These are phyloP conservation scores for Populus tremula DNA, from an alignment of 345 rosid genomes.

Conservation along the genomic window DNA sequence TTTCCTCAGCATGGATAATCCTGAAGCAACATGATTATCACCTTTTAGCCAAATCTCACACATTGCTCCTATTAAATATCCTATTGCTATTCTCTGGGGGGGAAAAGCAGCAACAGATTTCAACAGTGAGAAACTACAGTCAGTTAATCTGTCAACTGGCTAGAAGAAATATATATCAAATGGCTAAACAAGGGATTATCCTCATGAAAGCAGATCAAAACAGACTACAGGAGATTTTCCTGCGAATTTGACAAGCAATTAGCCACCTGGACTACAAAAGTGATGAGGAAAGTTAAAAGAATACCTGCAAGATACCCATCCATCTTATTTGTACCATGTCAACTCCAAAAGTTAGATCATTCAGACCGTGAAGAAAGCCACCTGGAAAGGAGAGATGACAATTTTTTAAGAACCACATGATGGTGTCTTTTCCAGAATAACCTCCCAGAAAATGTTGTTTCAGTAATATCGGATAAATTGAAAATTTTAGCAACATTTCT, in stretches of 20 bases:
- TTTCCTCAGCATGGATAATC: slow-evolving; percentile 41
- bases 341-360: slow-evolving; percentile 60
- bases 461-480: neutral
- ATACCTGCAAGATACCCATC: slow-evolving; percentile 84
- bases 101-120: neutral
- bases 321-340: slow-evolving; percentile 55
- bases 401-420: slow-evolving; percentile 6
- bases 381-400: slow-evolving; percentile 40
- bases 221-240: neutral
- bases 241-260: neutral
- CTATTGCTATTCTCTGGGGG: slow-evolving; percentile 74
- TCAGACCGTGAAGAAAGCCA: slow-evolving; percentile 73
- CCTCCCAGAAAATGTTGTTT: neutral
- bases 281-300: neutral
- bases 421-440: neutral
- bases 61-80: slow-evolving; percentile 60
- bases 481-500: neutral
- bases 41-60: slow-evolving; percentile 88
- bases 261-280: neutral
- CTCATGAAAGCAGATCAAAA: neutral
- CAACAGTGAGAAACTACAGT: neutral
- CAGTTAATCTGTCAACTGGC: neutral
- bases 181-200: neutral
- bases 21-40: slow-evolving; percentile 41
- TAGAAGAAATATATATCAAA: neutral